phyloP scores from a whole-genome alignment of 257 asterid species.

The Striga asiatica region DNA sequence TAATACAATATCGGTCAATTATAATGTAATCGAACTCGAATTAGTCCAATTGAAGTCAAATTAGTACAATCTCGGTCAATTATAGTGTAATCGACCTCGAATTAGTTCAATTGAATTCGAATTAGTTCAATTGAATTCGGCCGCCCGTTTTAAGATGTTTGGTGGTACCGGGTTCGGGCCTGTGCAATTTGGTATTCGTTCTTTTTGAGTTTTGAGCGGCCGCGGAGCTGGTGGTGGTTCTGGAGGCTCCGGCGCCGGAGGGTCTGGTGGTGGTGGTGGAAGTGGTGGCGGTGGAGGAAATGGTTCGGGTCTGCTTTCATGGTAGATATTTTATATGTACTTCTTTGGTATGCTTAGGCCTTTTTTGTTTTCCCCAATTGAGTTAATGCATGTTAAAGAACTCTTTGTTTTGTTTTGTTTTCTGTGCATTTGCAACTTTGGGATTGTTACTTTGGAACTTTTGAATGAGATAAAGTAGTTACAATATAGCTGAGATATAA shows the following conservation, averaged over 20 bases:
- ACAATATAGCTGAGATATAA: too few relatives aligned
- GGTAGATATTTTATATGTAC: slow-evolving; percentile 31
- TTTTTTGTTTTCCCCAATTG: background rate
- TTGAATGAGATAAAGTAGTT: too few relatives aligned
- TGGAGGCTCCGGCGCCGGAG: slow-evolving; percentile 49
- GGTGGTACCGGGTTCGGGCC: slow-evolving; percentile 17
- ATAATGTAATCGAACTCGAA: too few relatives aligned
- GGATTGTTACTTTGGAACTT: background rate
- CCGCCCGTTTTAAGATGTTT: slow-evolving; percentile 20
- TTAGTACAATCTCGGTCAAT: too few relatives aligned
- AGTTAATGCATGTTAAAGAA: background rate
- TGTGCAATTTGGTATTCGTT: slow-evolving; percentile 16
- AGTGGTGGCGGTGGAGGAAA: slow-evolving; percentile 30
- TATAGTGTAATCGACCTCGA: too few relatives aligned
- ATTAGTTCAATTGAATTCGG: too few relatives aligned
- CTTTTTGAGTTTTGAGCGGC: slow-evolving; percentile 37
- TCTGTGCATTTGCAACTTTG: background rate
- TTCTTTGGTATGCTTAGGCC: too few relatives aligned
- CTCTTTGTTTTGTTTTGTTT: background rate
- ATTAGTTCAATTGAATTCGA: too few relatives aligned
- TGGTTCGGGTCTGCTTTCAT: slow-evolving; percentile 56
- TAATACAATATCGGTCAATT: too few relatives aligned
- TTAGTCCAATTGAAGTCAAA: too few relatives aligned
- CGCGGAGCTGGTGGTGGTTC: slow-evolving; percentile 42
- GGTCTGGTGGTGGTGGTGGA: slow-evolving; percentile 35